Conservation (phyloP, 1,284 basidiomycete genomes). For the Ganoderma sp. region DNA sequence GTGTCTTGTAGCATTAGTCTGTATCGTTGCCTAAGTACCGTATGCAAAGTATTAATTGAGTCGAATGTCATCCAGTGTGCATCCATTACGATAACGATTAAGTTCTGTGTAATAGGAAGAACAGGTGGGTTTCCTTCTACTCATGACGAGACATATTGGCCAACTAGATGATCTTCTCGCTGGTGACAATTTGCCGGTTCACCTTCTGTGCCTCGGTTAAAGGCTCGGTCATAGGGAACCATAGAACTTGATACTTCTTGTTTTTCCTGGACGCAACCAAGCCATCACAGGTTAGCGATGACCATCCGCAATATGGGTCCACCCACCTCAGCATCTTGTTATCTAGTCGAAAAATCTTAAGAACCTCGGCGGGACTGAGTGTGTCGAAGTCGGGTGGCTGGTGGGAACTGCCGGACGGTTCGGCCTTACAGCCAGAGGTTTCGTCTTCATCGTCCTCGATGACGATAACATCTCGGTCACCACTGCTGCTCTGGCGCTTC, state of each 20-base stretch:
- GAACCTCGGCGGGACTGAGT: conserved; percentile 43
- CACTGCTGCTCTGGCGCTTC: conserved; percentile 27
- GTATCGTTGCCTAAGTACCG: neutral
- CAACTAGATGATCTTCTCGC: conserved; percentile 38
- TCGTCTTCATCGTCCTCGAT: conserved; percentile 44
- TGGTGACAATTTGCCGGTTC: conserved; percentile 58
- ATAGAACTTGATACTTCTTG: conserved; percentile 70
- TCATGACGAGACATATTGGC: neutral
- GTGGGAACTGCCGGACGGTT: conserved; percentile 5
- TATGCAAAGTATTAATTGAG: neutral
- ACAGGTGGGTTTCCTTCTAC: neutral
- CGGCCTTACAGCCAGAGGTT: conserved; percentile 16
- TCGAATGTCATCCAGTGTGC: neutral
- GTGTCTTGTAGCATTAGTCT: neutral
- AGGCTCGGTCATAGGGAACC: conserved; percentile 68
- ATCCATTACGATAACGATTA: neutral
- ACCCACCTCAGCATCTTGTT: conserved; percentile 55
- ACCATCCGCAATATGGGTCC: neutral
- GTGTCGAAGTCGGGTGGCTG: conserved; percentile 26
- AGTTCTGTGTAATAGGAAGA: neutral
- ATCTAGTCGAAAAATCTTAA: conserved; percentile 58
- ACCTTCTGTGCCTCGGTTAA: conserved; percentile 57
- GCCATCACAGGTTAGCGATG: neutral
- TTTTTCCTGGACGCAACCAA: conserved; percentile 47
- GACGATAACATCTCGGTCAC: conserved; percentile 46